These are phyloP conservation scores for Suhomyces kunorum DNA, from an alignment of 1,139 yeast genomes.

Conservation along the genomic window DNA sequence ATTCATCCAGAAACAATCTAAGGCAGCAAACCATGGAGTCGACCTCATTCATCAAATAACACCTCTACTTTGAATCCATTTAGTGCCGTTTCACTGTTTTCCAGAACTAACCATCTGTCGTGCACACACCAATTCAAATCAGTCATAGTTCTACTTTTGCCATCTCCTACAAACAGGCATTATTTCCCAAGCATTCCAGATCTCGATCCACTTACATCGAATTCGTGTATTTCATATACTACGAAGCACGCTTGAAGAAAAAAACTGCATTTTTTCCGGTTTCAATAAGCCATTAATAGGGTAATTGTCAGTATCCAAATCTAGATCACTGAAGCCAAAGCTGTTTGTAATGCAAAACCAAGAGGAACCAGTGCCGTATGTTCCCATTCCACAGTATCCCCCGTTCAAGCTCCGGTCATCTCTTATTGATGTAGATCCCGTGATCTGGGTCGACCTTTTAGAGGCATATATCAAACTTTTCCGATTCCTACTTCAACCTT, in stretches of 20 bases:
- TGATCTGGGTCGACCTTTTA: conserved; percentile 72
- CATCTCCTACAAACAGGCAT: no score
- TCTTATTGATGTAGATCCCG: conserved; percentile 77
- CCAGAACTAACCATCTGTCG: background rate
- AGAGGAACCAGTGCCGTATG: conserved; percentile 16
- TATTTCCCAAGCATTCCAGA: no score
- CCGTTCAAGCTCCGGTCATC: conserved; percentile 73
- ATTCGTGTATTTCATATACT: no score
- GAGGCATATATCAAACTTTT: conserved; percentile 60
- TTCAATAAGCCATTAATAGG: background rate
- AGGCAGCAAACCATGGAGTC: no score
- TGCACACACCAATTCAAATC: conserved; percentile 2
- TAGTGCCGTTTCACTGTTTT: no score
- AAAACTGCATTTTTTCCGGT: background rate
- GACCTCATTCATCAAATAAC: no score
- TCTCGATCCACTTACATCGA: no score
- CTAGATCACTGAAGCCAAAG: no score
- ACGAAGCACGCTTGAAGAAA: no score
- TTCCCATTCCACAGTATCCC: conserved; percentile 71
- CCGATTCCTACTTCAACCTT: conserved; percentile 43
- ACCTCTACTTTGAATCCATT: no score
- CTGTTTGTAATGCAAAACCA: background rate
- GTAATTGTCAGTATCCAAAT: no score
- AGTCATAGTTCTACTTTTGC: conserved; percentile 3
- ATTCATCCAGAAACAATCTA: no score